Evolutionary conservation across 768 basidiomycete genomes (phyloP).

Genomic region (Leccinellum rugosiceps): DNA sequence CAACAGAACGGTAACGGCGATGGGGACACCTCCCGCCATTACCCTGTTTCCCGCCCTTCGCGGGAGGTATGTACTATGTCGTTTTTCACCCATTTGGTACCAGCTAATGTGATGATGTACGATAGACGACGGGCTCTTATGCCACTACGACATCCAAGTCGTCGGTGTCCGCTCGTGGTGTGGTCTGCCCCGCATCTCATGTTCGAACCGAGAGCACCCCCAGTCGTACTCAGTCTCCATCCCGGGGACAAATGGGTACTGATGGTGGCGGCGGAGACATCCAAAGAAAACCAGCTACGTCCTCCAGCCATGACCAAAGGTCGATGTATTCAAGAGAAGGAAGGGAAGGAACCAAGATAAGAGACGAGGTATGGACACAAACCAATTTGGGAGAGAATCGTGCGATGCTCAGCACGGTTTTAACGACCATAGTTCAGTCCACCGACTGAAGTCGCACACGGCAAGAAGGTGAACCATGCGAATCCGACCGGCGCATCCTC

Average conservation of each 20-base stretch:
- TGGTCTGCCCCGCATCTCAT: background rate
- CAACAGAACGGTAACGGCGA: background rate
- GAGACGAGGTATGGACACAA: slow-evolving; percentile 5
- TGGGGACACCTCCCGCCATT: background rate
- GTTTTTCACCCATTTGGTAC: background rate
- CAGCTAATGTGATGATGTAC: background rate
- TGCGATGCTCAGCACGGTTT: background rate
- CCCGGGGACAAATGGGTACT: background rate
- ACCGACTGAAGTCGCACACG: background rate
- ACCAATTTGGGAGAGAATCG: too few relatives aligned
- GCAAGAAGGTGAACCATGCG: background rate
- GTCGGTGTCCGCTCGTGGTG: background rate
- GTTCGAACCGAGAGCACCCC: background rate
- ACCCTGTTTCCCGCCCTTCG: background rate
- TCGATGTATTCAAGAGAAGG: background rate
- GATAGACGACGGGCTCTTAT: slow-evolving; percentile 4
- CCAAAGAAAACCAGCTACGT: background rate
- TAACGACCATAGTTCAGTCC: background rate
- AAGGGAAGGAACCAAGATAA: background rate
- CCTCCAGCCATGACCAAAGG: background rate
- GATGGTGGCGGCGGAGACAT: background rate
- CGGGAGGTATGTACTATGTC: slow-evolving; percentile 10
- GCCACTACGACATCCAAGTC: background rate
- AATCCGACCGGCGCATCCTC: background rate
- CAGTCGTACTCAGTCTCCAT: background rate